Percentiles rank a stretch among this genome's conserved stretches.
phyloP scores from a whole-genome alignment of 192 early-diverging fungal genomes.

The Bifiguratus adelaidae region DNA sequence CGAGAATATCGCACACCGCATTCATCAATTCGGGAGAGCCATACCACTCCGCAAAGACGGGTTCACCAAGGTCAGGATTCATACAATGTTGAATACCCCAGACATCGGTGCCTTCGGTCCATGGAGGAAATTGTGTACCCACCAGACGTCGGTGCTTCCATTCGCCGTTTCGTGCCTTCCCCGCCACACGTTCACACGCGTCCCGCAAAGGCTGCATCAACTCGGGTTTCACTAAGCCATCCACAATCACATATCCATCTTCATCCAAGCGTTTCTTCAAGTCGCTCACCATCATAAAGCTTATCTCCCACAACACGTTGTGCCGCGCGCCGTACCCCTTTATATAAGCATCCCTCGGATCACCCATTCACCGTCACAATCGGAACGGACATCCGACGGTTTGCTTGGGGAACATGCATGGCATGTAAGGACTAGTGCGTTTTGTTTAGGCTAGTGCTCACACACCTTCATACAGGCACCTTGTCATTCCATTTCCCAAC shows the following conservation, averaged over 20 bases:
- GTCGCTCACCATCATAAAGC: too few relatives aligned
- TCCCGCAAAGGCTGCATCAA: constrained; percentile 16
- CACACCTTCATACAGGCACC: constrained; percentile 8
- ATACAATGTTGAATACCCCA: constrained; percentile 38
- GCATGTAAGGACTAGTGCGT: too few relatives aligned
- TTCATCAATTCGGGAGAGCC: constrained; percentile 19
- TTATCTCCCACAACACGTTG: too few relatives aligned
- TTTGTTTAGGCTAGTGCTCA: too few relatives aligned
- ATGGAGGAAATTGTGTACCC: constrained; percentile 36
- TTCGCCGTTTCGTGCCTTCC: constrained; percentile 22
- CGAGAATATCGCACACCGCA: constrained; percentile 27
- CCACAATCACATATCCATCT: constrained; percentile 33
- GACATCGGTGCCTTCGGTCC: constrained; percentile 27
- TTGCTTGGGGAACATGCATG: too few relatives aligned
- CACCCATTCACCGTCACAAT: too few relatives aligned
- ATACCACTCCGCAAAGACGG: constrained; percentile 33
- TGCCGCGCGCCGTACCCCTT: too few relatives aligned
- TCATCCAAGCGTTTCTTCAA: constrained; percentile 10
- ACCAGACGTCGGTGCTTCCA: constrained; percentile 31
- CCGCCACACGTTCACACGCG: constrained; percentile 23
- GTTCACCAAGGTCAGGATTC: constrained; percentile 31
- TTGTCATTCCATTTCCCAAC: constrained; percentile 30
- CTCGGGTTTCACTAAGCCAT: constrained; percentile 22
- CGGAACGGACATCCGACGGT: too few relatives aligned
- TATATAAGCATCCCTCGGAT: too few relatives aligned